These are phyloP conservation scores for Aspergillus brunneoviolaceus DNA, from an alignment of 2,329 filamentous ascomycete species.

Conservation along the genomic window DNA sequence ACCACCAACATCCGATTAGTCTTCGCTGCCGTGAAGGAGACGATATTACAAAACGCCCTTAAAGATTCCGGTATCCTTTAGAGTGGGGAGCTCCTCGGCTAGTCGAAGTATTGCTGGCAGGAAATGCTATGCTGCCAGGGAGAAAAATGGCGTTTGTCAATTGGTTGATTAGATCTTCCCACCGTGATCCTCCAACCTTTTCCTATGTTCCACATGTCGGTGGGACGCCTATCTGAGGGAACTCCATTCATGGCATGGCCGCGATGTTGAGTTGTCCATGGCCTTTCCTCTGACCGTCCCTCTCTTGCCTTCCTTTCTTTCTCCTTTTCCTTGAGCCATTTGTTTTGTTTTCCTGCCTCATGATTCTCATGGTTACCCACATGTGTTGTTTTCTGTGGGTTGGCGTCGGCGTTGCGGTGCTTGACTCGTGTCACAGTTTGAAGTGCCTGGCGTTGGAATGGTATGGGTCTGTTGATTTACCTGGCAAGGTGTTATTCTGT, in stretches of 20 bases:
- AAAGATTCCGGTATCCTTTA: conserved; percentile 95
- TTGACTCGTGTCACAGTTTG: conserved; percentile 14
- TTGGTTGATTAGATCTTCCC: neutral
- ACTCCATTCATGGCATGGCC: neutral
- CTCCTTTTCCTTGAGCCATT: neutral
- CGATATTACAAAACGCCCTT: conserved; percentile 94
- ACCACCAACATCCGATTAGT: conserved; percentile 97
- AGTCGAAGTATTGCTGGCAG: neutral
- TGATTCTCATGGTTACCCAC: conserved; percentile 7
- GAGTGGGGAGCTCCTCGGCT: neutral
- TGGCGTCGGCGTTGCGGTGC: conserved; percentile 25
- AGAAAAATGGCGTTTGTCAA: neutral
- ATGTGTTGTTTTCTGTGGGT: conserved; percentile 18
- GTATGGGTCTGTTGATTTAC: conserved; percentile 18
- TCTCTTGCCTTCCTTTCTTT: neutral
- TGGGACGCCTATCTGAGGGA: too few relatives aligned
- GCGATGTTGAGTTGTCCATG: neutral
- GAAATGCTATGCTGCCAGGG: neutral
- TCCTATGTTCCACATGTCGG: neutral
- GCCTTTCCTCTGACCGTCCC: neutral
- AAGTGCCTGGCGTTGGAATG: conserved; percentile 25
- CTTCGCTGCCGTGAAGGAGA: conserved; percentile 98
- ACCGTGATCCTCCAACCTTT: neutral
- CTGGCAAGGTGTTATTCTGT: conserved; percentile 20
- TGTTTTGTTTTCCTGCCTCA: conserved; percentile 2